A percentile compares a stretch with the other conserved stretches of the same genome.
These are phyloP conservation scores for Mrakia frigida DNA, from an alignment of 768 basidiomycete species.

Conservation along the genomic window DNA sequence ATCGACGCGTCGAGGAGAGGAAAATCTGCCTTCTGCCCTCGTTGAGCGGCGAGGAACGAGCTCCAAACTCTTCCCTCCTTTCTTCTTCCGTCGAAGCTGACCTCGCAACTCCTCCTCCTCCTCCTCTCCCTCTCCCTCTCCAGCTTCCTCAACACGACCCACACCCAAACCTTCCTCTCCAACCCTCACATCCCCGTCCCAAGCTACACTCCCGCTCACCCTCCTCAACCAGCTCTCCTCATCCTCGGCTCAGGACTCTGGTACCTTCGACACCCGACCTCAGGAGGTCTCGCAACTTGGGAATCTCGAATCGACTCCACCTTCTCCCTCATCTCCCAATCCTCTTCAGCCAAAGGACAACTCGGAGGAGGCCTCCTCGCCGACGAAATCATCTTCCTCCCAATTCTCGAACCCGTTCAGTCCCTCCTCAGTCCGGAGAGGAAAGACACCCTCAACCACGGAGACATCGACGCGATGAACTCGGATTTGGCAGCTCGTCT, in stretches of 20 bases:
- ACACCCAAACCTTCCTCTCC: constrained; percentile 51
- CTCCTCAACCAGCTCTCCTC: constrained; percentile 55
- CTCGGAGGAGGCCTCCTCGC: constrained; percentile 47
- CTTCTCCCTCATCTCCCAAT: constrained; percentile 48
- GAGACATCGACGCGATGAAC: constrained; percentile 89
- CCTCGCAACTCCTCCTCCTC: background rate
- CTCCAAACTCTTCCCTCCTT: background rate
- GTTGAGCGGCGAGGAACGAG: background rate
- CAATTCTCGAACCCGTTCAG: constrained; percentile 65
- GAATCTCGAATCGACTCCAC: constrained; percentile 64
- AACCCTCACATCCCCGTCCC: constrained; percentile 39
- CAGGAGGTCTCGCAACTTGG: constrained; percentile 74
- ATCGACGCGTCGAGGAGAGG: background rate
- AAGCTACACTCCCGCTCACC: constrained; percentile 27
- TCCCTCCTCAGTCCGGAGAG: constrained; percentile 63
- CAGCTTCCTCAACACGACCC: constrained; percentile 64
- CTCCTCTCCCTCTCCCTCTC: background rate
- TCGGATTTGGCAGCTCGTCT: constrained; percentile 71
- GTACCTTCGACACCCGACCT: constrained; percentile 72
- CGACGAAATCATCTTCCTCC: constrained; percentile 70
- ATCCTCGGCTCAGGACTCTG: constrained; percentile 82
- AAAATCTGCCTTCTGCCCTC: no score
- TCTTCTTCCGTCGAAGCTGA: background rate
- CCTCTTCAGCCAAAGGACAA: background rate
- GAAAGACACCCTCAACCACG: constrained; percentile 61